Base-by-base conservation (phyloP, 2,329 filamentous ascomycete genomes). In the Apiospora hydei region DNA sequence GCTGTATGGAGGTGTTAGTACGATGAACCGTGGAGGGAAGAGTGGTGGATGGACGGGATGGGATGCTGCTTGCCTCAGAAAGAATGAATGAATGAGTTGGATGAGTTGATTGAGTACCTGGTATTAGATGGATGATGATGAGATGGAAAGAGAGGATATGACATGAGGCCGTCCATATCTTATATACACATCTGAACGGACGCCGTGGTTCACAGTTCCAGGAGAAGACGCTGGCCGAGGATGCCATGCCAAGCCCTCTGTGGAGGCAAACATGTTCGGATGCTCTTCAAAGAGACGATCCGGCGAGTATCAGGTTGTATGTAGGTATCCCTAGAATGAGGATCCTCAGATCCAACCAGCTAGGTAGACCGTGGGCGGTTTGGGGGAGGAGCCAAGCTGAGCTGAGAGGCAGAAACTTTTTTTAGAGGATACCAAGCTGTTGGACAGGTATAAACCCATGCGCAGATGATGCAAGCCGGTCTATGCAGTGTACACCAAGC, bases 31-130 rank as follows among this genome's bases (percentile, higher is more conserved):
- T 69, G 67, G 70, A 53, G 41, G 66, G 43, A 38, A 41, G 70
- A 61, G 49, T 51, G 43, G 51, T 69, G 38, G 41, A 49, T 53
- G 41, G 64, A 38, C 5, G 34, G 26, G 26, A 30, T 30, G 26
- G 26, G 34, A 38, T 70, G 57, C 38, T 41, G 51, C 82, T 80
- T 78, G 85, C 84, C 84, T 86, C 84, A 84, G 81, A 81, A 83
- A 78, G 80, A 85, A 83, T 81, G 83, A 82, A 78, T 74, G 76
- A 73, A 81, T 79, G 81, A 81, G 34, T 38, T 38, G 34, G 76
- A 77, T 74, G 74, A 74, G 76, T 77, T 74, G 74, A 74, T 72
- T 75, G 72, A 67, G 69, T 72, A 81, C 73, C 78, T 80, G 78
- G 77, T 79, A 75, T 75, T 77, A 75, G 72, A 77, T 76, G 73